These are phyloP conservation scores for Leishmania aethiopica DNA, from an alignment of 208 protist genomes.

Conservation along the genomic window DNA sequence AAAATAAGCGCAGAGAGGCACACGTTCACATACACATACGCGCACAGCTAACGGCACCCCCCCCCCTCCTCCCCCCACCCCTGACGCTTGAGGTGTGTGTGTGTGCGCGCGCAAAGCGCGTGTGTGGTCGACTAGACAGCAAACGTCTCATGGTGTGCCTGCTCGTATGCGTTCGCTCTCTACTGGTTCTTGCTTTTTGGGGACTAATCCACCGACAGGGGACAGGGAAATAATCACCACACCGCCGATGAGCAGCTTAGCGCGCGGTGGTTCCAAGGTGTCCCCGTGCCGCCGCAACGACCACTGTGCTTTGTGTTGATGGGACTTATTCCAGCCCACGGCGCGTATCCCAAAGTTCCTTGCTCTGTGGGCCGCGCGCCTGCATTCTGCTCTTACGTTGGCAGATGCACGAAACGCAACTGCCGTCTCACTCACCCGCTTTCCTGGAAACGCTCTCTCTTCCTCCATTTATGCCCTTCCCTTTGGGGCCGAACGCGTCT, in stretches of 20 bases:
- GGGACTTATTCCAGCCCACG: background rate
- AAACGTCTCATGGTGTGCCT: background rate
- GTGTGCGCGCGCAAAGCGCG: background rate
- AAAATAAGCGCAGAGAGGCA: background rate
- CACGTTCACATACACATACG: background rate
- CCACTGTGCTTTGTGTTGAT: background rate
- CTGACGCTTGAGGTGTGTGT: background rate
- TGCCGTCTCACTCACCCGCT: background rate
- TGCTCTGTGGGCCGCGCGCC: background rate
- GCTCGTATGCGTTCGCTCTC: background rate
- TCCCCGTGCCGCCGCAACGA: background rate
- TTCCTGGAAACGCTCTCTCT: background rate
- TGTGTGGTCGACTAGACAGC: background rate
- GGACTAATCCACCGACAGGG: background rate
- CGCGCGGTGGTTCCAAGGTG: background rate
- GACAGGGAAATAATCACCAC: background rate
- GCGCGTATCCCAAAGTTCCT: background rate
- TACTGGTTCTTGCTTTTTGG: background rate
- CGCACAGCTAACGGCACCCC: background rate
- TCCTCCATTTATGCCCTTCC: background rate
- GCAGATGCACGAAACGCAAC: background rate
- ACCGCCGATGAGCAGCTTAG: background rate
- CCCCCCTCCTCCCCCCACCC: background rate
- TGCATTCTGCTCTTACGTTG: background rate
- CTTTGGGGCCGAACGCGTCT: background rate